Conservation (phyloP, 768 basidiomycete genomes). For the Pholiota microspora region DNA sequence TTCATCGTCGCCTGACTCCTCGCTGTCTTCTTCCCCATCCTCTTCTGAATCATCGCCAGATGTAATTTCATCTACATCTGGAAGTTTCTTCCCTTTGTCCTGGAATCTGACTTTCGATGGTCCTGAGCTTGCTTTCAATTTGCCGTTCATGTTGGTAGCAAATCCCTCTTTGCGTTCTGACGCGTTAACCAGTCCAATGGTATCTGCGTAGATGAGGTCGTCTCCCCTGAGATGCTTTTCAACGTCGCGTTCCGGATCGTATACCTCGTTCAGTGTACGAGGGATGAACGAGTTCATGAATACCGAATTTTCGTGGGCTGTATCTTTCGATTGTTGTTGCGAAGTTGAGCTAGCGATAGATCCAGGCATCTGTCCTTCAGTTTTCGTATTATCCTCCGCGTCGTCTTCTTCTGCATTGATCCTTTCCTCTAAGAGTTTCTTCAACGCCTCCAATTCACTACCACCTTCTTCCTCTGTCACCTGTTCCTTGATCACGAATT, state of each 20-base stretch:
- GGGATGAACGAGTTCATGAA: constrained; percentile 94
- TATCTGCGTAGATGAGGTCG: constrained; percentile 82
- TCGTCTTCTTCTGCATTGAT: constrained; percentile 19
- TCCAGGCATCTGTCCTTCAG: constrained; percentile 10
- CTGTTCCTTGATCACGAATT: constrained; percentile 74
- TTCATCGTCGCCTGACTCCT: constrained; percentile 31
- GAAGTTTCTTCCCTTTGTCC: constrained; percentile 9
- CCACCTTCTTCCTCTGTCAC: constrained; percentile 30
- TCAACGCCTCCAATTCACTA: constrained; percentile 34
- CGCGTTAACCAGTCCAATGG: constrained; percentile 73
- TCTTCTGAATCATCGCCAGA: constrained; percentile 25
- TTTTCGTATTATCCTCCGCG: constrained; percentile 3
- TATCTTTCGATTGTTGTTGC: constrained; percentile 19
- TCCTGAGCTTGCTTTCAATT: background rate
- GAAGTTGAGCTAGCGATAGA: constrained; percentile 9
- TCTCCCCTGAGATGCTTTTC: constrained; percentile 71
- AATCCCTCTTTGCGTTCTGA: constrained; percentile 11
- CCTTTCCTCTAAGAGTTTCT: constrained; percentile 46
- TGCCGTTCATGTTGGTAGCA: background rate
- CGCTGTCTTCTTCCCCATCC: constrained; percentile 31
- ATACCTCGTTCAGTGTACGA: constrained; percentile 86
- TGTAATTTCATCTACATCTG: constrained; percentile 9
- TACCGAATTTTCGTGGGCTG: constrained; percentile 79
- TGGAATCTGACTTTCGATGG: constrained; percentile 6
- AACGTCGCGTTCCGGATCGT: constrained; percentile 92